Percentiles rank a stretch among this genome's conserved stretches.
phyloP scores from a whole-genome alignment of 768 basidiomycete species.

The Leccinellum albellum region DNA sequence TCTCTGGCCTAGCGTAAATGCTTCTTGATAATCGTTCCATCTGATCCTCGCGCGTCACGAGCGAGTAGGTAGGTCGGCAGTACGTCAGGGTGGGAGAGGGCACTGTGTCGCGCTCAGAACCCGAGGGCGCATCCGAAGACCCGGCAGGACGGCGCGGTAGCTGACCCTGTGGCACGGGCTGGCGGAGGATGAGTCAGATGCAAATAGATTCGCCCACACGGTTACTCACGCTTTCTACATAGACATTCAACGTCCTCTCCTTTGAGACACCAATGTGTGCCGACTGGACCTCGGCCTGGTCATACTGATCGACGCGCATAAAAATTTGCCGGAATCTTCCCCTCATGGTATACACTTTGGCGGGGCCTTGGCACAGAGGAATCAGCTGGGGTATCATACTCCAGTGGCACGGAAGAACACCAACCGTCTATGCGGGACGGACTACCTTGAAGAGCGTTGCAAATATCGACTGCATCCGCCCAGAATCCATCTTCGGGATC shows the following conservation, averaged over 20 bases:
- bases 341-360: slow-evolving; percentile 61
- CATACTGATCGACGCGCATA: slow-evolving; percentile 52
- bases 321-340: slow-evolving; percentile 70
- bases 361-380: slow-evolving; percentile 46
- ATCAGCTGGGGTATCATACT: neutral
- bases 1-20: slow-evolving; percentile 10
- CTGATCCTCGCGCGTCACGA: slow-evolving; percentile 25
- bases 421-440: slow-evolving; percentile 70
- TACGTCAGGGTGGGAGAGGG: slow-evolving; percentile 1
- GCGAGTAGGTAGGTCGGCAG: slow-evolving; percentile 7
- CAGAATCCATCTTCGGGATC: slow-evolving; percentile 57
- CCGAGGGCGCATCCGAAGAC: slow-evolving; percentile 12
- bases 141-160: slow-evolving; percentile 22
- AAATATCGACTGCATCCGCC: slow-evolving; percentile 66
- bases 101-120: slow-evolving; percentile 19
- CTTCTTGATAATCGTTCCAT: slow-evolving; percentile 27
- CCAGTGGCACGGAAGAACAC: neutral
- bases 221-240: slow-evolving; percentile 54
- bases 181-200: slow-evolving; percentile 8
- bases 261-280: slow-evolving; percentile 55
- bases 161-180: slow-evolving; percentile 27
- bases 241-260: slow-evolving; percentile 53
- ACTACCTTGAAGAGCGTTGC: slow-evolving; percentile 52
- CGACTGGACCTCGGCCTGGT: slow-evolving; percentile 46
- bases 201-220: neutral